Base-by-base conservation (phyloP, 306 rosid genomes). In the Citrullus amarus region DNA sequence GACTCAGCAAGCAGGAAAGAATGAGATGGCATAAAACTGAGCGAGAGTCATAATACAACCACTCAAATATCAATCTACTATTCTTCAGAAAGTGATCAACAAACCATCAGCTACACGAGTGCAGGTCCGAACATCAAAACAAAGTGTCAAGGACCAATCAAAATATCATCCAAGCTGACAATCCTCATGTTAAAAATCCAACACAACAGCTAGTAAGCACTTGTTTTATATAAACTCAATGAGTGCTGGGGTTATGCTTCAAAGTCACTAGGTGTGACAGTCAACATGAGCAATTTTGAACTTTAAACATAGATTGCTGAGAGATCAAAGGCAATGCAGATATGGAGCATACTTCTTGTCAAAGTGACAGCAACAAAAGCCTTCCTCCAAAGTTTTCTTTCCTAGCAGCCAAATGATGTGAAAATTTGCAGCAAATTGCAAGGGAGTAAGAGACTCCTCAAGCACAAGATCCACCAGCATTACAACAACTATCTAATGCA, bases 241-340 rank as follows among this genome's bases (percentile, higher is more conserved):
- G 20, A 13, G 57, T 70, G 34, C 4, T n/a, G 32, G 32, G 28
- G 75, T 68, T 68, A 68, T 11, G 16, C 34, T 66, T 66, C 18
- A 66, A 66, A 66, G 73, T 30, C 50, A 66, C 50, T 38, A 38
- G 73, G 73, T 25, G 44, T 8, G 43, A 28, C 60, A 72, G 60
- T 72, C 25, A 50, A 72, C 43, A 72, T 14, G 12, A 72, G 43
- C 22, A 72, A 71, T 71, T 72, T 72, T 72, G 28, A 50, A 12
- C 57, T 71, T 48, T 16, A 71, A 46, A 46, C 43, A 25, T 46
- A 8, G 57, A 71, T 48, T 28, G 14, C 76, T 11, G 20, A 44
- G 75, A 69, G 56, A 44, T 70, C 76, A 34, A 44, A 20, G 20
- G 14, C 77, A 71, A 46, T 71, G 77, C 59, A 71, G 41, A 71